Conservation (phyloP, 78 protist genomes). For the Polysphondylium violaceum region DNA sequence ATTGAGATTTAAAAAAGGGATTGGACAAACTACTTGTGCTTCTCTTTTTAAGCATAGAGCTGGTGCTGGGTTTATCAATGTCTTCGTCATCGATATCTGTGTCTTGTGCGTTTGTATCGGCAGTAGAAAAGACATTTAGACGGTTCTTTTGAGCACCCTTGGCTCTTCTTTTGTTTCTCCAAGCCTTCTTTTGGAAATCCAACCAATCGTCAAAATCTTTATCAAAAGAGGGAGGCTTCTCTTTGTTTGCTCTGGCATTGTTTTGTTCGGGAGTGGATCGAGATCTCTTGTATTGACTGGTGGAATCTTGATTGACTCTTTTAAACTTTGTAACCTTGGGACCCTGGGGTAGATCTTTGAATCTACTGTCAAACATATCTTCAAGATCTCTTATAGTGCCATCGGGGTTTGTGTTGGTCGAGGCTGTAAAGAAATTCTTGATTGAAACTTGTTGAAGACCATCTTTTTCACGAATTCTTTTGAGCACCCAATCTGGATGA, state of each 20-base stretch:
- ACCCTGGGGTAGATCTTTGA: not conserved
- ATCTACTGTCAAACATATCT: slow-evolving; percentile 28
- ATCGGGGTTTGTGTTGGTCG: not conserved
- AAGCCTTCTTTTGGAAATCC: slow-evolving; percentile 7
- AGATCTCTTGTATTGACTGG: not conserved
- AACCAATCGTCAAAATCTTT: slow-evolving; percentile 49
- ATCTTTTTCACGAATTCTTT: slow-evolving; percentile 54
- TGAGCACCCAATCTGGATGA: slow-evolving; percentile 98
- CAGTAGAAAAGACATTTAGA: not conserved
- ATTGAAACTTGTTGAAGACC: slow-evolving; percentile 41
- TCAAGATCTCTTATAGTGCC: slow-evolving; percentile 16
- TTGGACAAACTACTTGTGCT: not conserved
- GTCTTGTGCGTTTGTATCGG: too few relatives aligned
- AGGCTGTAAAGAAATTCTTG: slow-evolving; percentile 20
- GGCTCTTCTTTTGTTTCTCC: slow-evolving; percentile 26
- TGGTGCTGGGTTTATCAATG: too few relatives aligned
- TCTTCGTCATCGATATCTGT: too few relatives aligned
- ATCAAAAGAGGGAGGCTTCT: slow-evolving; percentile 25
- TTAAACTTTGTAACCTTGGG: slow-evolving; percentile 52
- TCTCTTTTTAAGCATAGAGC: too few relatives aligned
- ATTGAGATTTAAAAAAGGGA: slow-evolving; percentile 37
- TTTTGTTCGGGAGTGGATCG: not conserved
- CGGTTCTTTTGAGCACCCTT: not conserved
- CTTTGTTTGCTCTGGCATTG: not conserved
- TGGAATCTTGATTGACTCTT: not conserved